phyloP scores from a whole-genome alignment of 1,284 basidiomycete species.

The Athelia sp. region DNA sequence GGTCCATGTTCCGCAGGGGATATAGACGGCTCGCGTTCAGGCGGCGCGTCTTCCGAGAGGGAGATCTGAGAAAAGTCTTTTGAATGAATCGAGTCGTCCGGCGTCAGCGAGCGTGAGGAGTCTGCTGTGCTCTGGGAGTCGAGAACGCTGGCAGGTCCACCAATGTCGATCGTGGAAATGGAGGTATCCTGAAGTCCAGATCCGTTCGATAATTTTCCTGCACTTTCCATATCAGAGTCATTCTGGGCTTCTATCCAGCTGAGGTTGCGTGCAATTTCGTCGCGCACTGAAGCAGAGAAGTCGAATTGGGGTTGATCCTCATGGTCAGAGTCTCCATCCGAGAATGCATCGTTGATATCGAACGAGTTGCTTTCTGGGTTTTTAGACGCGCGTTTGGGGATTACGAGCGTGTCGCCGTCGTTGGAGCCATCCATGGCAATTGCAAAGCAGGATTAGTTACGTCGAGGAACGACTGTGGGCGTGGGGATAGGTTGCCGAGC shows the following conservation, averaged over 20 bases:
- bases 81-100: conserved; percentile 27
- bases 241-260: conserved; percentile 24
- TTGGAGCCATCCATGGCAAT: not conserved
- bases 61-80: conserved; percentile 42
- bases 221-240: conserved; percentile 8
- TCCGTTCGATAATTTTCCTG: not conserved
- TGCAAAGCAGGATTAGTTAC: not conserved
- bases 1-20: not conserved
- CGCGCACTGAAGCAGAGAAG: conserved; percentile 48
- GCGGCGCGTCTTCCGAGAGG: conserved; percentile 22
- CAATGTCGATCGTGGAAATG: conserved; percentile 54
- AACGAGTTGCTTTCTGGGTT: conserved; percentile 26
- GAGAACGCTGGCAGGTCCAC: conserved; percentile 20
- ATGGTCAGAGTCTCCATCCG: conserved; percentile 41
- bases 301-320: conserved; percentile 22
- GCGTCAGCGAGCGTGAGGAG: conserved; percentile 15
- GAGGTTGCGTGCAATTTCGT: conserved; percentile 49
- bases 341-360: conserved; percentile 66
- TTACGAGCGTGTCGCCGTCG: not conserved
- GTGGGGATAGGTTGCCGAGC: too few relatives aligned
- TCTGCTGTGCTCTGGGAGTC: conserved; percentile 19
- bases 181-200: conserved; percentile 32
- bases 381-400: conserved; percentile 1
- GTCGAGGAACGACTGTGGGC: not conserved
- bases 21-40: not conserved